Evolutionary conservation across 2,329 filamentous ascomycete species (phyloP).

Genomic region (Exophiala xenobiotica): DNA sequence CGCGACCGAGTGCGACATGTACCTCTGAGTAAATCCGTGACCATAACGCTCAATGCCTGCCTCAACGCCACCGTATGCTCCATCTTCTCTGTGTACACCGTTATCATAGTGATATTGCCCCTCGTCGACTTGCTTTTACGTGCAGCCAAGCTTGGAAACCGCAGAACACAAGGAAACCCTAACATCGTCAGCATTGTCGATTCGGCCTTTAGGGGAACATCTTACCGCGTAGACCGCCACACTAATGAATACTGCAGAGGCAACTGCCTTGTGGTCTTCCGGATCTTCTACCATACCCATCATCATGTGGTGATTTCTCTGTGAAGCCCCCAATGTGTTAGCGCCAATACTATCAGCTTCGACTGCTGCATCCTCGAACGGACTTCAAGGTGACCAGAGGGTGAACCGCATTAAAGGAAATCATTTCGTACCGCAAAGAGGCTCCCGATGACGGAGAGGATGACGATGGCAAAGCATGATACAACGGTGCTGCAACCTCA

Average conservation of each 20-base stretch:
- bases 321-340: constrained; percentile 10
- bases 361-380: not conserved
- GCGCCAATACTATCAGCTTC: no score
- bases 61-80: constrained; percentile 1
- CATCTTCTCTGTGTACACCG: not conserved
- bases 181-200: constrained; percentile 19
- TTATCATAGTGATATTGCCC: constrained; percentile 69
- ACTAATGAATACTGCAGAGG: constrained; percentile 80
- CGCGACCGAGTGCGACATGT: no score
- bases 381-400: not conserved
- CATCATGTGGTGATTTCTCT: constrained; percentile 75
- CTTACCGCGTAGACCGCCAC: constrained; percentile 86
- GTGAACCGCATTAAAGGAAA: no score
- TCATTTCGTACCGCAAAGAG: constrained; percentile 70
- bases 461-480: constrained; percentile 64
- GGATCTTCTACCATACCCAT: constrained; percentile 71
- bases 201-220: constrained; percentile 31
- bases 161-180: constrained; percentile 92
- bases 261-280: constrained; percentile 65
- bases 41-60: constrained; percentile 2
- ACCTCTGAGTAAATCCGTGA: no score
- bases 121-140: constrained; percentile 75
- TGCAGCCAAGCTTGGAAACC: constrained; percentile 85
- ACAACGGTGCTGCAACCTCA: constrained; percentile 63
- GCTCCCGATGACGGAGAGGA: constrained; percentile 64